Percentiles rank a stretch among this genome's conserved stretches.
Evolutionary conservation across 2,329 filamentous ascomycete species (phyloP).

Genomic region (Juglanconis sp.): DNA sequence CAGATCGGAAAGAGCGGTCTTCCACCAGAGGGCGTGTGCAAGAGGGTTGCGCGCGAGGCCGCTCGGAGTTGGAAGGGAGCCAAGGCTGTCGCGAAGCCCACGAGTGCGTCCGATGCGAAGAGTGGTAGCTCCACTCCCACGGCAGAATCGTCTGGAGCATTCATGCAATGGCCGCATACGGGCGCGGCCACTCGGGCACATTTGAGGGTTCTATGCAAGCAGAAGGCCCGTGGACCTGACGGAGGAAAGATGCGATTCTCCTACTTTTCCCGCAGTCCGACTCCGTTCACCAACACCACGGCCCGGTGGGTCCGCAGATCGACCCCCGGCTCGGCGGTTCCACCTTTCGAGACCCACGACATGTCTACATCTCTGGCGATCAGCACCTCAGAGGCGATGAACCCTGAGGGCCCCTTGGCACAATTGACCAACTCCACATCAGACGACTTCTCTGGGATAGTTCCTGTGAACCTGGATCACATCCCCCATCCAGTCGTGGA

Average conservation of each 20-base stretch:
- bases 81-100: conserved; percentile 34
- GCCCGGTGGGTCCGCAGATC: conserved; percentile 48
- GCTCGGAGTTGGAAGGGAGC: conserved; percentile 66
- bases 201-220: conserved; percentile 60
- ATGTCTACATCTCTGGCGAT: conserved; percentile 62
- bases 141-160: conserved; percentile 43
- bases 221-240: conserved; percentile 44
- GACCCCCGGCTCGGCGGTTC: conserved; percentile 43
- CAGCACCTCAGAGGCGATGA: conserved; percentile 64
- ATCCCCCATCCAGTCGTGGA: conserved; percentile 15
- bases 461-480: conserved; percentile 21
- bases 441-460: conserved; percentile 21
- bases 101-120: conserved; percentile 27
- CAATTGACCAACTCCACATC: conserved; percentile 50
- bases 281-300: conserved; percentile 52
- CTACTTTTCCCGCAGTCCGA: conserved; percentile 51
- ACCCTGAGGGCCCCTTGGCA: conserved; percentile 58
- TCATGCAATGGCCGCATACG: conserved; percentile 62
- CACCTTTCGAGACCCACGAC: conserved; percentile 57
- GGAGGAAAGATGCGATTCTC: conserved; percentile 34
- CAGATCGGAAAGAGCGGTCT: conserved; percentile 61
- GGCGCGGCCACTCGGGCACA: conserved; percentile 60
- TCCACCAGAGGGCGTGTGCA: conserved; percentile 62
- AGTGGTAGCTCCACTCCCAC: conserved; percentile 57
- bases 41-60: conserved; percentile 63